Evolutionary conservation across 495 filamentous ascomycete species (phyloP).

Genomic region (Trichocladium antarcticum): DNA sequence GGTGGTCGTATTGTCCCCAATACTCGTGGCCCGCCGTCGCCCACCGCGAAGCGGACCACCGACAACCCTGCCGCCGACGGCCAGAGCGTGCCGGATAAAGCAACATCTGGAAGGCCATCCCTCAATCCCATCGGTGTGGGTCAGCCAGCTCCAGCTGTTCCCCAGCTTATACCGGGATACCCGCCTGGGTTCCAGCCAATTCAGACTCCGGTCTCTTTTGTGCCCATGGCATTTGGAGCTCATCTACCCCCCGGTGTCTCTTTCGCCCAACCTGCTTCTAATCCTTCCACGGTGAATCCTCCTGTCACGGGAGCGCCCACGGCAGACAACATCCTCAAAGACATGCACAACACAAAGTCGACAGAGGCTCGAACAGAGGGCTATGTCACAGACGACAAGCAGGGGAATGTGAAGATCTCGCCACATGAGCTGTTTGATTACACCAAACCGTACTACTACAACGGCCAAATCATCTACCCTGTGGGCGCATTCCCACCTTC

Average conservation of each 20-base stretch:
- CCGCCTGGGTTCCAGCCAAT: constrained; percentile 22
- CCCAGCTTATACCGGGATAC: constrained; percentile 20
- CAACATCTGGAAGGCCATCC: constrained; percentile 11
- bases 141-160: constrained; percentile 15
- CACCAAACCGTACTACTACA: constrained; percentile 36
- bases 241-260: constrained; percentile 17
- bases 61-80: constrained; percentile 21
- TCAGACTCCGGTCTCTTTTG: constrained; percentile 19
- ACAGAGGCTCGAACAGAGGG: constrained; percentile 19
- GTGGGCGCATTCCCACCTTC: constrained; percentile 15
- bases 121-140: constrained; percentile 5
- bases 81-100: constrained; percentile 10
- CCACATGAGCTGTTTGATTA: constrained; percentile 37
- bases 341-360: constrained; percentile 20
- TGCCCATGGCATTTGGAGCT: constrained; percentile 25
- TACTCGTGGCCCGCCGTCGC: constrained; percentile 37
- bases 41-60: constrained; percentile 32
- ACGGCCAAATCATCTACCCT: constrained; percentile 41
- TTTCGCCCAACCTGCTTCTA: constrained; percentile 10
- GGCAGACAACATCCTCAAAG: constrained; percentile 11
- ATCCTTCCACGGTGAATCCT: background rate
- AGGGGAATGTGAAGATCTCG: constrained; percentile 31
- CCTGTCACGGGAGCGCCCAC: constrained; percentile 2
- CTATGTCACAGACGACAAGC: constrained; percentile 24
- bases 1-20: constrained; percentile 47